Percentiles rank a stretch among this genome's conserved stretches.
Conservation (phyloP, 768 basidiomycete genomes). For the Leucocoprinus sp. region DNA sequence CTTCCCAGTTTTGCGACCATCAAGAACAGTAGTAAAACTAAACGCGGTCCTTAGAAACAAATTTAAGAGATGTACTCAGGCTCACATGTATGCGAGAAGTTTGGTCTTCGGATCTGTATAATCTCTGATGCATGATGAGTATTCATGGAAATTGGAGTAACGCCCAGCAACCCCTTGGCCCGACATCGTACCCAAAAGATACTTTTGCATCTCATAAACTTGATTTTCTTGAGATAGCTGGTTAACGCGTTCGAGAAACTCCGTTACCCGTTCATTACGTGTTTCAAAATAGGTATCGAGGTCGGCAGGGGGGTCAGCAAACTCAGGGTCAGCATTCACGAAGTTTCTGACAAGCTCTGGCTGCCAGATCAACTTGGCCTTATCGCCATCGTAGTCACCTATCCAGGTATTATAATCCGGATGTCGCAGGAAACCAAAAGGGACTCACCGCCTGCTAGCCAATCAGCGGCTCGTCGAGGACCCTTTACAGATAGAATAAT, state of each 20-base stretch:
- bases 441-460: slow-evolving; percentile 51
- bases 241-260: slow-evolving; percentile 29
- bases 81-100: slow-evolving; percentile 44
- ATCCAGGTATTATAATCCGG: neutral
- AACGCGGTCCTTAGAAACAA: neutral
- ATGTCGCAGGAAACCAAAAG: neutral
- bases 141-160: slow-evolving; percentile 51
- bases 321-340: slow-evolving; percentile 39
- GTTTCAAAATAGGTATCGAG: slow-evolving; percentile 33
- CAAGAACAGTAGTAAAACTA: slow-evolving; percentile 46
- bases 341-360: slow-evolving; percentile 47
- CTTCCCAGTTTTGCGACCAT: slow-evolving; percentile 54
- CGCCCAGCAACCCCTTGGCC: slow-evolving; percentile 40
- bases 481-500: slow-evolving; percentile 51
- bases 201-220: slow-evolving; percentile 34
- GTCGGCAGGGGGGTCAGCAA: slow-evolving; percentile 39
- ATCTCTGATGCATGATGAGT: slow-evolving; percentile 42
- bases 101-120: slow-evolving; percentile 42
- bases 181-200: slow-evolving; percentile 42
- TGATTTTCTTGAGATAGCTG: slow-evolving; percentile 17
- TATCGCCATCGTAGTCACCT: slow-evolving; percentile 74
- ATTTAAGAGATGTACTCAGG: neutral
- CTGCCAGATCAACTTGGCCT: slow-evolving; percentile 49
- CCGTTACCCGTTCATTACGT: slow-evolving; percentile 34
- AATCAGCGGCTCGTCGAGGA: slow-evolving; percentile 48